Conservation (phyloP, 768 basidiomycete genomes). For the Boletus insuetus region DNA sequence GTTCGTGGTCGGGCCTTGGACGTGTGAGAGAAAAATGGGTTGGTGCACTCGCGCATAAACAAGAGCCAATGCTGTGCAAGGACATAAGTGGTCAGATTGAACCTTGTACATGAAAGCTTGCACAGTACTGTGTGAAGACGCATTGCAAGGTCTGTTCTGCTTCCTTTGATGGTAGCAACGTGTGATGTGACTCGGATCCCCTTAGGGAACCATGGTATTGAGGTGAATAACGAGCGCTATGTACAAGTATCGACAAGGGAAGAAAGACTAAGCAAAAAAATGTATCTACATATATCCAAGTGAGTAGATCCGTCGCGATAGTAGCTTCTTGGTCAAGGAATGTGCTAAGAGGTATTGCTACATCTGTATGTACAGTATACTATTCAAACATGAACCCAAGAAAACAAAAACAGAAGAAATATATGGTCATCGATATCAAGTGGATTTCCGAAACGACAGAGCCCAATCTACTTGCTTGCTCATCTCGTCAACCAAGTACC, state of each 20-base stretch:
- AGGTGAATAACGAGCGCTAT: background rate
- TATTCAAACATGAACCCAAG: background rate
- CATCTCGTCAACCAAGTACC: slow-evolving; percentile 27
- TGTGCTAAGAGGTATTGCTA: slow-evolving; percentile 1
- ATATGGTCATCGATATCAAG: background rate
- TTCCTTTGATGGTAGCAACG: too few species aligned
- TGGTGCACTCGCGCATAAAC: too few species aligned
- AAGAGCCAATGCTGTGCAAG: too few species aligned
- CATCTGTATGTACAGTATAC: background rate
- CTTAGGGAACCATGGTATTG: background rate
- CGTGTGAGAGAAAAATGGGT: background rate
- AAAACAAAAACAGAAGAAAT: background rate
- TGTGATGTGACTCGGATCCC: too few species aligned
- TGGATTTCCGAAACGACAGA: background rate
- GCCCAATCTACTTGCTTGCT: slow-evolving; percentile 23
- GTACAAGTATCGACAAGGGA: background rate
- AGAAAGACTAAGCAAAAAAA: background rate
- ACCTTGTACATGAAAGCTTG: too few species aligned
- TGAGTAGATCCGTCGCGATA: background rate
- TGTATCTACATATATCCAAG: too few species aligned
- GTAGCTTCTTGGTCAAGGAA: background rate
- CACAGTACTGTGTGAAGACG: background rate
- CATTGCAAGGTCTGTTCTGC: too few species aligned
- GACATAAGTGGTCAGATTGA: slow-evolving; percentile 6
- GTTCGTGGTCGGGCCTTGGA: background rate